These are phyloP conservation scores for Pelargonium cotyledonis DNA, from an alignment of 441 rosid genomes.

Conservation along the genomic window DNA sequence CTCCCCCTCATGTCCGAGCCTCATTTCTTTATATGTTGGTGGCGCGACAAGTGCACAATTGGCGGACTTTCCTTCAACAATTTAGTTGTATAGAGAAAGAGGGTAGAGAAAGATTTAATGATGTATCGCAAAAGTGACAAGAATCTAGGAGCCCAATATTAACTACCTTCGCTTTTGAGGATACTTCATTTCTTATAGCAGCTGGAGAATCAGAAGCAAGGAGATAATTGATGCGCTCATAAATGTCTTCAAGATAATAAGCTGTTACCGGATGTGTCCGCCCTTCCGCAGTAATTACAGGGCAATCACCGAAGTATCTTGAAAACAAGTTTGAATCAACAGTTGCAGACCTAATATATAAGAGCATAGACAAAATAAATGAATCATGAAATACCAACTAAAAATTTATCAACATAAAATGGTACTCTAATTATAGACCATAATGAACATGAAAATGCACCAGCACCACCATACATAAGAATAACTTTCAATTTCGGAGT, in stretches of 20 bases:
- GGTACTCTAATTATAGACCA: constrained; percentile 9
- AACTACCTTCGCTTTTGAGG: constrained; percentile 50
- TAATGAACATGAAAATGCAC: constrained; percentile 12
- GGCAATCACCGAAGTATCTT: constrained; percentile 78
- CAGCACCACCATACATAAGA: constrained; percentile 54
- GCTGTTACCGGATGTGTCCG: constrained; percentile 79
- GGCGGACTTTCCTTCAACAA: background rate
- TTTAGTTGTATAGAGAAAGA: background rate
- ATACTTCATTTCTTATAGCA: constrained; percentile 49
- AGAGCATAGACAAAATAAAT: constrained; percentile 20
- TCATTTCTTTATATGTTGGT: no score
- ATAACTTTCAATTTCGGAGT: constrained; percentile 65
- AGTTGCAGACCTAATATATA: constrained; percentile 81
- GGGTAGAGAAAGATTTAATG: background rate
- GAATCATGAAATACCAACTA: constrained; percentile 6
- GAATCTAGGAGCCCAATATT: constrained; percentile 15
- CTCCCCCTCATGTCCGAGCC: no score
- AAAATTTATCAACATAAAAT: constrained; percentile 5
- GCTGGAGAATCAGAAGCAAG: constrained; percentile 88
- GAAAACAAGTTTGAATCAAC: constrained; percentile 84
- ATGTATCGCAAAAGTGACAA: background rate
- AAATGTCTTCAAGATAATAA: constrained; percentile 80
- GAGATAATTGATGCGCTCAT: constrained; percentile 59
- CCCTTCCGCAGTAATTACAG: constrained; percentile 83
- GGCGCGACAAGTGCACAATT: no score